A percentile compares a stretch with the other conserved stretches of the same genome.
These are phyloP conservation scores for Cyclotella cryptica DNA, from an alignment of 108 stramenopile species.

Conservation along the genomic window DNA sequence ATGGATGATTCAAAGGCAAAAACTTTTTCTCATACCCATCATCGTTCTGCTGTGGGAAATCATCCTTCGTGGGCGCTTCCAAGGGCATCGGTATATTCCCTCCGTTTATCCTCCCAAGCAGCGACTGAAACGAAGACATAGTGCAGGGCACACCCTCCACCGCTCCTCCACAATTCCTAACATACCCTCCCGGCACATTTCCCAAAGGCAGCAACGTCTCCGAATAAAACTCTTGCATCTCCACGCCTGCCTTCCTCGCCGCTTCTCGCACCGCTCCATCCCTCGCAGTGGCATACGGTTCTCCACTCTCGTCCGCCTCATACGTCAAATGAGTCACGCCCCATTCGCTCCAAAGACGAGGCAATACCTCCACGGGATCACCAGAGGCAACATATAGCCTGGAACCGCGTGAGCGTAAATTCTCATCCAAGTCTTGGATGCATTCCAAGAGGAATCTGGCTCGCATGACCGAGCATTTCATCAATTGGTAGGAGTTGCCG, in stretches of 20 bases:
- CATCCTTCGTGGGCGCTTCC: conserved; percentile 25
- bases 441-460: conserved; percentile 91
- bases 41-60: conserved; percentile 29
- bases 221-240: conserved; percentile 50
- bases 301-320: conserved; percentile 74
- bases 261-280: conserved; percentile 69
- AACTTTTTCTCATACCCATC: conserved; percentile 27
- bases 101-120: conserved; percentile 53
- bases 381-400: conserved; percentile 80
- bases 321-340: conserved; percentile 69
- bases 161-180: conserved; percentile 43
- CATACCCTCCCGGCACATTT: conserved; percentile 35
- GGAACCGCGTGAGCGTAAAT: conserved; percentile 63
- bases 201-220: conserved; percentile 61
- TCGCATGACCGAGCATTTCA: conserved; percentile 68
- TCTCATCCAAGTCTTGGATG: conserved; percentile 77
- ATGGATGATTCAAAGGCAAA: conserved; percentile 56
- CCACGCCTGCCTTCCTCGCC: conserved; percentile 50
- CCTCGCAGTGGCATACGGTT: conserved; percentile 65
- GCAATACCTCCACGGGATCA: conserved; percentile 79
- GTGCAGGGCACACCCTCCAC: conserved; percentile 47
- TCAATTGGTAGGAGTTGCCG: conserved; percentile 72
- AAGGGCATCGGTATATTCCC: conserved; percentile 46
- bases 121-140: conserved; percentile 64
- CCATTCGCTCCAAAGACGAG: conserved; percentile 69